Evolutionary conservation across 2,329 filamentous ascomycete species (phyloP).

Genomic region (Xylaria sp.): DNA sequence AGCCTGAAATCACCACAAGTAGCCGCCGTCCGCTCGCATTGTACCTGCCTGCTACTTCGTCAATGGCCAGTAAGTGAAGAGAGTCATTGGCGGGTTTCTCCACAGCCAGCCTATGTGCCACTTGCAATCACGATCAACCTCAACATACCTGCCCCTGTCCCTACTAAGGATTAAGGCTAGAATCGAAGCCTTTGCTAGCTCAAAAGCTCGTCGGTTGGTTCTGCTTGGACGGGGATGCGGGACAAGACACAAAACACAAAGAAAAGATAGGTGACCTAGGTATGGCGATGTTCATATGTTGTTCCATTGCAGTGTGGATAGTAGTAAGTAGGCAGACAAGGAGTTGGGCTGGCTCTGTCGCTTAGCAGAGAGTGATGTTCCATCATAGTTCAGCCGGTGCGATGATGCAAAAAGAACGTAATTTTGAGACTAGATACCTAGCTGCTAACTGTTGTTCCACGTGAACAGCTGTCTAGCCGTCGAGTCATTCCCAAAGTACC

Average conservation of each 20-base stretch:
- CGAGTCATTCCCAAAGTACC: not conserved
- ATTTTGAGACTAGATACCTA: not conserved
- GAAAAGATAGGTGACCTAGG: not conserved
- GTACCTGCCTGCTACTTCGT: slow-evolving; percentile 6
- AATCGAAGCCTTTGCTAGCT: not conserved
- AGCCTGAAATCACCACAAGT: slow-evolving; percentile 12
- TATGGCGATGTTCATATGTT: not conserved
- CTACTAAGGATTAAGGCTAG: not conserved
- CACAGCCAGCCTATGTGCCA: slow-evolving; percentile 15
- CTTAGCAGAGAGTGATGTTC: not conserved
- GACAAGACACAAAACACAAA: not conserved
- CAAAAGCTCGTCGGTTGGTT: not conserved
- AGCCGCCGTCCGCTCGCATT: slow-evolving; percentile 8
- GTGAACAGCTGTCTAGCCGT: not conserved
- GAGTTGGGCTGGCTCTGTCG: not conserved
- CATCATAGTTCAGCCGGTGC: not conserved
- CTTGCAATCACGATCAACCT: not conserved
- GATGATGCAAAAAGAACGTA: not conserved
- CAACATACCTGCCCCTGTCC: not conserved
- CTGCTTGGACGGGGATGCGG: not conserved
- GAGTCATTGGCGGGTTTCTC: slow-evolving; percentile 20
- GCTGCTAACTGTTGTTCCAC: not conserved
- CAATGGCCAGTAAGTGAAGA: slow-evolving; percentile 19
- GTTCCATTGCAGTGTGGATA: not conserved
- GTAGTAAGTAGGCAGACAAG: not conserved